Evolutionary conservation across 163 green algal genomes (phyloP), one percentile per base, ranked within the genome.

Genomic region (Volvox carteri): DNA sequence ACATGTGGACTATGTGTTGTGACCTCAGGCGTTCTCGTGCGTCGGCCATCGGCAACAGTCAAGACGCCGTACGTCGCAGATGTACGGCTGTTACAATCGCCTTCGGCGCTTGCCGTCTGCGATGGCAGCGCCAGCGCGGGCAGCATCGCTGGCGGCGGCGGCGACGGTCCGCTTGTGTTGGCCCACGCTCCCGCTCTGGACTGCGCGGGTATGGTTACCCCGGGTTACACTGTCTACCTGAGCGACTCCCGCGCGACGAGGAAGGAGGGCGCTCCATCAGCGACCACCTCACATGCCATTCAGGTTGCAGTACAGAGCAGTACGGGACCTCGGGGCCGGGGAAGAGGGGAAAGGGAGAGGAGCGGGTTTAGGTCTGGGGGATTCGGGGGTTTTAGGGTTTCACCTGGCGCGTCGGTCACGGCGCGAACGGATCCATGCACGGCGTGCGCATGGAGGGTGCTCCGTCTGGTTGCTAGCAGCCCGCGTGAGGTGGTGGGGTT

Each of bases 41-140:
- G 73, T 12, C 86, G 90, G 1, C 90, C 90, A 1, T 91, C 86
- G 11, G 81, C 81, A 7, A 60, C 62, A 1, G 54, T 90, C 41
- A 85, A 77, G 39, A 91, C 90, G 28, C 80, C 86, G 2, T 93
- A 91, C 56, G 90, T 93, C 1, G 86, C 90, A 1, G 90, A 93
- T 30, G 86, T 93, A 18, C 56, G 58, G 74, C 83, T 92, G n/a
- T 14, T 46, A 19, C 52, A 35, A 72, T 46, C 28, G 44, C 73
- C 44, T 12, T 28, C 39, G 19, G 14, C 7, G 16, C 68, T 21
- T 8, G 18, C 58, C n/a, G n/a, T n/a, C n/a, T 12, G 18, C 58
- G 23, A 21, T 30, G 58, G 9, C 58, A 21, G 18, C 58, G n/a
- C 58, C 23, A 21, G 42, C 62, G 73, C 19, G 28, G 73, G 1